Evolutionary conservation across 352 stramenopile species (phyloP), one percentile per base, ranked within the genome.

Genomic region (Phytophthora sp.): DNA sequence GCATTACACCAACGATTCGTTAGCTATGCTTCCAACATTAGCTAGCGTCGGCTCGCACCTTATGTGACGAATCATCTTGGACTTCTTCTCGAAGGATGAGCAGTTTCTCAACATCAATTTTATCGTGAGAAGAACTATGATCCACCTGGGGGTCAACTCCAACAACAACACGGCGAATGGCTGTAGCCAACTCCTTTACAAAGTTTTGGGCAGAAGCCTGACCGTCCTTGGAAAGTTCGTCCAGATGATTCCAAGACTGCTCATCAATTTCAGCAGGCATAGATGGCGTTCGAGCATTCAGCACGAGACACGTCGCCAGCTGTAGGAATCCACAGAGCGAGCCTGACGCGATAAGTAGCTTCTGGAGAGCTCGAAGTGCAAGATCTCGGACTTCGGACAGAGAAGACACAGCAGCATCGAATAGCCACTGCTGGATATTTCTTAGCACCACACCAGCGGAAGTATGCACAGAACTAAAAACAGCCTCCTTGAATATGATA

Each of bases 321-420:
- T 92, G 79, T 17, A 96, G 27, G 6, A 96, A 61, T 5, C 83
- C 83, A 50, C 87, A 95, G 9, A 96, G 67, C 4, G 88, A 96
- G 11, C 88, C 88, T 10, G 83, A 94, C 24, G 84, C 80, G 6
- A 96, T 74, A 17, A 77, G 69, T 21, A 96, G 27, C 18, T 72
- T 78, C 38, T 93, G 70, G 1, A 94, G 62, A 13, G 77, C 82
- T 48, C 82, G 45, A 7, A 94, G 55, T 0, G 86, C 79, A 3
- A 89, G 70, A 48, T 92, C 80, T 27, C 88, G 81, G 7, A 94
- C 64, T 21, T 77, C 62, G 27, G 63, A 37, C 1, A 67, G 64
- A 3, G 65, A 32, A 9, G 84, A 94, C 5, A 82, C 52, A 5
- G 84, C 80, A 9, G 84, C 84, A 32, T 80, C 49, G 15, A 89